Evolutionary conservation across 2,329 filamentous ascomycete genomes (phyloP), one percentile per base, ranked within the genome.

Genomic region (Ophiostoma australiae): DNA sequence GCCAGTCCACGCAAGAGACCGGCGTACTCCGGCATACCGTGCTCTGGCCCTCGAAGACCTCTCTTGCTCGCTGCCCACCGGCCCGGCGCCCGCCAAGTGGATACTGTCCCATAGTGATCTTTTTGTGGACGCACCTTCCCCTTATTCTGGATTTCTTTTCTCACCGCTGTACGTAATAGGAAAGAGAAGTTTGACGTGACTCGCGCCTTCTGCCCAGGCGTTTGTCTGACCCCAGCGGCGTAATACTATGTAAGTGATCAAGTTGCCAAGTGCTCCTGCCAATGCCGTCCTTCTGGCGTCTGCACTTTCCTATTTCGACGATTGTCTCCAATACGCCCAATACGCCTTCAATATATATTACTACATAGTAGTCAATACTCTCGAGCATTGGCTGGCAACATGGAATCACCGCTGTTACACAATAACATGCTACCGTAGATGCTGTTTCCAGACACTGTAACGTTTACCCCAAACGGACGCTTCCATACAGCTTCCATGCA

Each of bases 101-200:
- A 13, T 39, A 39, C 37, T 10, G 37, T 39, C 37, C 37, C 37
- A 39, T 39, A 39, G 3, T 39, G 8, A 39, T 39, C 37, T 39
- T 39, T 39, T 39, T 39, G 11, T 39, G 37, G 20, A n/a, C 20
- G 20, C 20, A n/a, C 52, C n/a, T 27, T 55, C n/a, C 52, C n/a
- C 52, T 55, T 61, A 48, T 31, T 11, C n/a, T n/a, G n/a, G n/a
- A 15, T 33, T 31, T 39, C 37, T 39, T 39, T 39, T 39, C 37
- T 41, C 37, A 41, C 63, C 35, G 37, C 37, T 44, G 37, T 67
- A 67, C 66, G 66, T 67, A 67, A 67, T 67, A 44, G 66, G 66
- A 67, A 67, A 35, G 17, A 35, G n/a, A 58, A 27, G 23, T 13
- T 23, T 4, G 23, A 7, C 44, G 15, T 55, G 20, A 20, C 20